These are phyloP conservation scores for Trichoderma orchidacearum DNA, from an alignment of 495 filamentous ascomycete genomes.

Conservation along the genomic window DNA sequence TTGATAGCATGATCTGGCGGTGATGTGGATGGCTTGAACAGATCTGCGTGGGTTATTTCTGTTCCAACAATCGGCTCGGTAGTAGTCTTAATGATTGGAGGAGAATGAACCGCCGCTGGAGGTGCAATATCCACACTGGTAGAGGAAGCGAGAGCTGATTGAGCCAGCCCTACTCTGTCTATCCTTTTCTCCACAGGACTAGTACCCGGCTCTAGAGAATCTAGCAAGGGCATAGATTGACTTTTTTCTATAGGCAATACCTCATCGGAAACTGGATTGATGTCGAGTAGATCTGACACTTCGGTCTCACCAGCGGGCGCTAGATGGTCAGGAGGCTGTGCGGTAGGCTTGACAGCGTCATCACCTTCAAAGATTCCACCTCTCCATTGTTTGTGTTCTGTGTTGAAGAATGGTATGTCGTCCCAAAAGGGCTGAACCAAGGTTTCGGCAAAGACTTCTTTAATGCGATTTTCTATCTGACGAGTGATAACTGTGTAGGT, in stretches of 20 bases:
- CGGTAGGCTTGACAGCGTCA: conserved; percentile 16
- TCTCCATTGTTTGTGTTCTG: conserved; percentile 57
- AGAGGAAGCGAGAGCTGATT: conserved; percentile 18
- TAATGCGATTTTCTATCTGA: conserved; percentile 86
- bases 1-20: conserved; percentile 39
- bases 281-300: conserved; percentile 29
- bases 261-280: conserved; percentile 13
- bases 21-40: conserved; percentile 15
- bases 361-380: conserved; percentile 81
- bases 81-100: conserved; percentile 24
- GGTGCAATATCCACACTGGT: conserved; percentile 19
- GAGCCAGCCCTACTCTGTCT: conserved; percentile 14
- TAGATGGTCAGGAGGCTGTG: conserved; percentile 27
- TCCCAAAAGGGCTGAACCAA: conserved; percentile 94
- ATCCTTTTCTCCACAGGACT: conserved; percentile 26
- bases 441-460: conserved; percentile 85
- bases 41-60: conserved; percentile 15
- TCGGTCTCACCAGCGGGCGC: conserved; percentile 46
- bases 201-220: conserved; percentile 9
- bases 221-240: conserved; percentile 32
- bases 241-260: conserved; percentile 44
- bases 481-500: conserved; percentile 84
- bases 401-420: conserved; percentile 79
- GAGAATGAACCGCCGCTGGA: conserved; percentile 16
- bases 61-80: conserved; percentile 18